phyloP scores from a whole-genome alignment of 225 moss, liverwort and hornwort genomes.

The Ulota crispa region DNA sequence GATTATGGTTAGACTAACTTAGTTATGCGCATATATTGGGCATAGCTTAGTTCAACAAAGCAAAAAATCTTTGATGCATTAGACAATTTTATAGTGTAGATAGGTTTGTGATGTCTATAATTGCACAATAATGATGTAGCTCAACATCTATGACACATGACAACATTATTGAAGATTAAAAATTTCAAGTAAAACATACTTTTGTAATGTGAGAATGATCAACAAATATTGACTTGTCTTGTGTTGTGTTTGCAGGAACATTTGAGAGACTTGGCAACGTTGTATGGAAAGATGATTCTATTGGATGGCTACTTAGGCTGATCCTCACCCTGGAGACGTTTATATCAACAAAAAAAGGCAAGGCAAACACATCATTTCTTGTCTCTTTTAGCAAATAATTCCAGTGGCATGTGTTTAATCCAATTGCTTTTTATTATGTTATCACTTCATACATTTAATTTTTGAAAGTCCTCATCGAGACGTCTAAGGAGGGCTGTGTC shows the following conservation, averaged over 20 bases:
- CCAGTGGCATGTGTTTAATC: background rate
- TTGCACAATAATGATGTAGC: background rate
- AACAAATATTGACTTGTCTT: background rate
- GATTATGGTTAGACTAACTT: background rate
- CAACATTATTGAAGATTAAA: no score
- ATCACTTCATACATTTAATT: background rate
- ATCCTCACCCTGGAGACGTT: constrained; percentile 94
- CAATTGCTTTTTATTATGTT: background rate
- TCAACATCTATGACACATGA: background rate
- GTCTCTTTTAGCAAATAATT: background rate
- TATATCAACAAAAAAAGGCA: constrained; percentile 73
- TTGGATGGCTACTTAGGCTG: constrained; percentile 76
- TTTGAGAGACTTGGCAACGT: constrained; percentile 81
- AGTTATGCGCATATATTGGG: background rate
- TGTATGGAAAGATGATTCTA: constrained; percentile 92
- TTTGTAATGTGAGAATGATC: background rate
- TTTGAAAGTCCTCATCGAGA: background rate
- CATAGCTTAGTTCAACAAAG: background rate
- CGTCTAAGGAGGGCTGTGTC: background rate
- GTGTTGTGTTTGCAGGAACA: constrained; percentile 61
- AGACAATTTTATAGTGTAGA: background rate
- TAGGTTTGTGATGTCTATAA: constrained; percentile 6
- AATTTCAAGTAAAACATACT: background rate
- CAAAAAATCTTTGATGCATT: background rate
- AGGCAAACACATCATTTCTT: constrained; percentile 46